A percentile compares a stretch with the other conserved stretches of the same genome.
These are phyloP conservation scores for Debaryomycetaceae sp. DNA, from an alignment of 1,139 yeast species.

Conservation along the genomic window DNA sequence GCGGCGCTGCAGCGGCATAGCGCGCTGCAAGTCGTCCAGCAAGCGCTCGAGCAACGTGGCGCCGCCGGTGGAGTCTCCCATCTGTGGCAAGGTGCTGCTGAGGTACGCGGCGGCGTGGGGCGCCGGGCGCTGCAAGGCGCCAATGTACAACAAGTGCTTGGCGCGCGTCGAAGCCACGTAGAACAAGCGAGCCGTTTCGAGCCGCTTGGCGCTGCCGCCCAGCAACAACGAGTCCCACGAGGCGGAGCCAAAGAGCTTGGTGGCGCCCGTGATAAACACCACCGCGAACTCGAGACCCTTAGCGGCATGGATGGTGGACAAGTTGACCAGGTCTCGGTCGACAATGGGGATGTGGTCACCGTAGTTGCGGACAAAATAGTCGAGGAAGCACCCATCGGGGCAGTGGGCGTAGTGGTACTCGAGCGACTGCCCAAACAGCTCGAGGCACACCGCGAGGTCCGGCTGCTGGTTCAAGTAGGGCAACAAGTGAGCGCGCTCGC, in stretches of 20 bases:
- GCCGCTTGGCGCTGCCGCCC: slow-evolving; percentile 6
- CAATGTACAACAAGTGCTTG: slow-evolving; percentile 42
- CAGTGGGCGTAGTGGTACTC: slow-evolving; percentile 15
- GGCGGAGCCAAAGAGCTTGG: slow-evolving; percentile 11
- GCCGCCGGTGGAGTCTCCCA: slow-evolving; percentile 2
- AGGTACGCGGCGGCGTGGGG: too few relatives aligned
- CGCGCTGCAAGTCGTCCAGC: slow-evolving; percentile 4
- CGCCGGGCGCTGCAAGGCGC: slow-evolving; percentile 10
- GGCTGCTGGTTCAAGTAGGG: slow-evolving; percentile 7
- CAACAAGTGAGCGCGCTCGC: slow-evolving; percentile 3
- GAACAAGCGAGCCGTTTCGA: slow-evolving; percentile 31
- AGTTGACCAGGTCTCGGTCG: slow-evolving; percentile 32
- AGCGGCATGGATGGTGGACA: slow-evolving; percentile 67
- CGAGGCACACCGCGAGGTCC: slow-evolving; percentile 16
- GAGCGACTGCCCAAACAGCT: slow-evolving; percentile 26
- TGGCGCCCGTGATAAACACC: slow-evolving; percentile 49
- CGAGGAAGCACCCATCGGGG: slow-evolving; percentile 20
- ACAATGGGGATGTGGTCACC: slow-evolving; percentile 35
- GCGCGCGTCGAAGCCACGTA: slow-evolving; percentile 72
- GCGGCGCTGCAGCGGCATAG: slow-evolving; percentile 4
- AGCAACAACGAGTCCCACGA: slow-evolving; percentile 16
- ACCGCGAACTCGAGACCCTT: slow-evolving; percentile 71
- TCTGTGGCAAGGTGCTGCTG: slow-evolving; percentile 2
- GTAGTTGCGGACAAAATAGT: slow-evolving; percentile 42
- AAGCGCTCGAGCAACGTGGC: slow-evolving; percentile 5